Evolutionary conservation across 805 yeast genomes (phyloP).

Genomic region (Teunomyces kruisii): DNA sequence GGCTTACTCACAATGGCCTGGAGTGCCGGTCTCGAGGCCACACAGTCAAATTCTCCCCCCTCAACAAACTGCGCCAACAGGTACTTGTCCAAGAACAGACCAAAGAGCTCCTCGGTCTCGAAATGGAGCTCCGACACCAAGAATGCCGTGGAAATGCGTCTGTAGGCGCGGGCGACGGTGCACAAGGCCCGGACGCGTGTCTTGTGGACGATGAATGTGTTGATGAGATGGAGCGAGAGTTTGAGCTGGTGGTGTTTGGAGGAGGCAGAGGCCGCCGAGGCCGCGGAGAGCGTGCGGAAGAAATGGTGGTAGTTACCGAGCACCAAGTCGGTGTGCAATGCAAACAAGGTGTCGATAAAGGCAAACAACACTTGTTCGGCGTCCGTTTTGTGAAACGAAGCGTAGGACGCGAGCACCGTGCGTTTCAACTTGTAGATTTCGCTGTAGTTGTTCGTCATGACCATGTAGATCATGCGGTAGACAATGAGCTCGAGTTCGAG

Average conservation of each 20-base stretch:
- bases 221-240: constrained; percentile 22
- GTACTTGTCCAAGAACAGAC: constrained; percentile 42
- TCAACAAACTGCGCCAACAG: constrained; percentile 32
- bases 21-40: constrained; percentile 33
- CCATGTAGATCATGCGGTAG: constrained; percentile 70
- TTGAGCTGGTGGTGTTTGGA: no score
- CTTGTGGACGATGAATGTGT: constrained; percentile 51
- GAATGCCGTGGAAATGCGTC: constrained; percentile 41
- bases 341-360: constrained; percentile 15
- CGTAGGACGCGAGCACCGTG: constrained; percentile 5
- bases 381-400: constrained; percentile 4
- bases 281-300: constrained; percentile 30
- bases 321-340: constrained; percentile 17
- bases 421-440: constrained; percentile 49
- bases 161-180: constrained; percentile 56
- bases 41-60: constrained; percentile 30
- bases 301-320: constrained; percentile 54
- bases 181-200: constrained; percentile 59
- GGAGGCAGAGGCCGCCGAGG: constrained; percentile 4
- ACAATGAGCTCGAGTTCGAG: constrained; percentile 62
- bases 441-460: constrained; percentile 66
- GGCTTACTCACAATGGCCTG: constrained; percentile 33
- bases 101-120: constrained; percentile 28
- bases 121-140: constrained; percentile 42
- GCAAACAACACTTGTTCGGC: constrained; percentile 15